Evolutionary conservation across 768 basidiomycete species (phyloP).

Genomic region (Phaeotremella skinneri): DNA sequence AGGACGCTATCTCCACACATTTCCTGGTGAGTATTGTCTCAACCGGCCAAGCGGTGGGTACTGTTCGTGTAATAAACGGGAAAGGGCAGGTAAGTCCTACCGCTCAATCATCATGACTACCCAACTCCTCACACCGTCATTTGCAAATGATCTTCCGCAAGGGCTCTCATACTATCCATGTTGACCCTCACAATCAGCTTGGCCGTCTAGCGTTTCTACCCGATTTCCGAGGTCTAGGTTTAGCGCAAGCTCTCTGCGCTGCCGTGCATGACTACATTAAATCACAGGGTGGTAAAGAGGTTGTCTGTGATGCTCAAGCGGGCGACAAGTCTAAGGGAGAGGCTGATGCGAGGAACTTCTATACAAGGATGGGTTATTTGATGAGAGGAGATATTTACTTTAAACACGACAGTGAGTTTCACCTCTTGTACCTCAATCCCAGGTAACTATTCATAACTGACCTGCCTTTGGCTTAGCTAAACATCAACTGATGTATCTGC

Average conservation of each 20-base stretch:
- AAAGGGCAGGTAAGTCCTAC: conserved; percentile 19
- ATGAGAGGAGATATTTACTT: conserved; percentile 17
- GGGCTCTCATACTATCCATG: no score
- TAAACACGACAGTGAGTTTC: conserved; percentile 28
- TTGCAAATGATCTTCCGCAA: no score
- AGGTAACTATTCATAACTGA: conserved; percentile 1
- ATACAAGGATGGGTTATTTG: conserved; percentile 18
- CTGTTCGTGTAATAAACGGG: conserved; percentile 12
- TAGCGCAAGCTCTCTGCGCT: conserved; percentile 15
- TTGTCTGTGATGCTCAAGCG: conserved; percentile 24
- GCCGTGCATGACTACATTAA: conserved; percentile 23
- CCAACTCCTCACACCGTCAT: no score
- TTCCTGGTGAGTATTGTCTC: conserved; percentile 12
- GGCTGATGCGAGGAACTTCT: conserved; percentile 24
- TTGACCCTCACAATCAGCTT: no score
- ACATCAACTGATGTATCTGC: neutral
- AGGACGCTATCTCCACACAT: conserved; percentile 26
- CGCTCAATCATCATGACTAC: no score
- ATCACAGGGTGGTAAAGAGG: conserved; percentile 16
- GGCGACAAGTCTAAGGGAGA: conserved; percentile 12
- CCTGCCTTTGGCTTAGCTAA: neutral
- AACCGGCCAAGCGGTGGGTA: conserved; percentile 9
- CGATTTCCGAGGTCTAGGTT: conserved; percentile 15
- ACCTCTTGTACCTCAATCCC: neutral
- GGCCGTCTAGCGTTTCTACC: conserved; percentile 22